Evolutionary conservation across 2,329 filamentous ascomycete species (phyloP), one percentile per base, ranked within the genome.

Genomic region (Onygenales sp.): DNA sequence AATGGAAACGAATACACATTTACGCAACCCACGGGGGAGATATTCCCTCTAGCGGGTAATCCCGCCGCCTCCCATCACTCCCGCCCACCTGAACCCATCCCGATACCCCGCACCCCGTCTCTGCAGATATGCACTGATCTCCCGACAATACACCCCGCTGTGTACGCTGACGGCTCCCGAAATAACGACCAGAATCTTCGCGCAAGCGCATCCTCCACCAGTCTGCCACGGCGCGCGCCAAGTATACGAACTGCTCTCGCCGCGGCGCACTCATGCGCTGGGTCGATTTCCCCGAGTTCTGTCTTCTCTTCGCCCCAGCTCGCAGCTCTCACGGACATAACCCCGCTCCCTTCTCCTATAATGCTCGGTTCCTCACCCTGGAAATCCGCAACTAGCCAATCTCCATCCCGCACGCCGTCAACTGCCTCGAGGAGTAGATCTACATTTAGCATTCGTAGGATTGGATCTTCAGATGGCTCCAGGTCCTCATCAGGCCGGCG

Each of bases 301-400:
- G 74, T 78, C 33, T 76, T 86, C n/a, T 81, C 86, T 6, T 90
- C 86, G 53, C 87, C 87, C 3, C 80, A 87, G 58, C 81, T 90
- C 52, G 79, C 83, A 55, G 86, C 86, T 45, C 85, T 90, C 82
- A 83, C 84, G 56, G 85, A 89, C 65, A 77, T 93, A 57, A 92
- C 88, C 3, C 87, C 87, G 52, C 72, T 93, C 36, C 87, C 87
- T 2, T 92, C 87, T 21, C 87, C 87, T 3, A 76, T 91, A 77
- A 4, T 74, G 74, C 57, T 58, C 4, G 65, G 64, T 14, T 58
- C 58, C 4, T 63, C 66, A 27, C 62, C 69, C 21, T 73, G 70
- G 70, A 64, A 62, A 43, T 58, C 60, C 11, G 82, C 85, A 61
- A 86, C 84, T 1, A 81, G 84, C 75, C 65, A 68, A 21, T 69